A percentile compares a stretch with the other conserved stretches of the same genome.
These are phyloP conservation scores for Fonsecaea multimorphosa DNA, from an alignment of 2,329 filamentous ascomycete species.

Conservation along the genomic window DNA sequence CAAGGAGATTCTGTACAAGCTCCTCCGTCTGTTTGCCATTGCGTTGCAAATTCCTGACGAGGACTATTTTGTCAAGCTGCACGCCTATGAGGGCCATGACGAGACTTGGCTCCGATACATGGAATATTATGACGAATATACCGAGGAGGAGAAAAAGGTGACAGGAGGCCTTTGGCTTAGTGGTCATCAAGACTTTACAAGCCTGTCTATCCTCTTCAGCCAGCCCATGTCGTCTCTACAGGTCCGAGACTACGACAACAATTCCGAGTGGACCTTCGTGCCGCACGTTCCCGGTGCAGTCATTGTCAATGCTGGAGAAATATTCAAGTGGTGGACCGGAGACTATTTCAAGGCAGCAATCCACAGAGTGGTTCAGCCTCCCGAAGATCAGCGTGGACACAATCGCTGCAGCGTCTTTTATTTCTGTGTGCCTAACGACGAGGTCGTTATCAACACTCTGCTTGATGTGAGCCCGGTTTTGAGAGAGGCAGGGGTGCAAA, in stretches of 20 bases:
- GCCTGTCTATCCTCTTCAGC: constrained; percentile 63
- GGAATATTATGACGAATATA: constrained; percentile 58
- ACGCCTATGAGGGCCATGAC: constrained; percentile 63
- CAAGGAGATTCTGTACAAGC: constrained; percentile 34
- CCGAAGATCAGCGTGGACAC: constrained; percentile 18
- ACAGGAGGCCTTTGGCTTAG: constrained; percentile 53
- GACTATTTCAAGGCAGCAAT: constrained; percentile 44
- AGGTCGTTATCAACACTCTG: constrained; percentile 44
- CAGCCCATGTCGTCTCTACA: constrained; percentile 65
- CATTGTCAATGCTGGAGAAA: constrained; percentile 60
- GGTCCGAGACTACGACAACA: constrained; percentile 53
- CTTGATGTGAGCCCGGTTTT: constrained; percentile 22
- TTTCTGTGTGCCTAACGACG: constrained; percentile 48
- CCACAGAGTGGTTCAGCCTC: constrained; percentile 25
- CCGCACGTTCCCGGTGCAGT: constrained; percentile 58
- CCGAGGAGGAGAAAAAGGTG: constrained; percentile 53
- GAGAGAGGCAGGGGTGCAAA: constrained; percentile 8
- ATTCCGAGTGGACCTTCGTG: constrained; percentile 59
- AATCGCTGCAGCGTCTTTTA: constrained; percentile 27
- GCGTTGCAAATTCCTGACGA: constrained; percentile 66
- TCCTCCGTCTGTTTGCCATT: constrained; percentile 66
- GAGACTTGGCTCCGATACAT: constrained; percentile 70
- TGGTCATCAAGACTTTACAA: constrained; percentile 64
- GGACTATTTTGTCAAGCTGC: constrained; percentile 61
- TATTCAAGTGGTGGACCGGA: constrained; percentile 57